Evolutionary conservation across 73 alveolate species (phyloP), one percentile per base, ranked within the genome.

Genomic region (Paramecium biaurelia): DNA sequence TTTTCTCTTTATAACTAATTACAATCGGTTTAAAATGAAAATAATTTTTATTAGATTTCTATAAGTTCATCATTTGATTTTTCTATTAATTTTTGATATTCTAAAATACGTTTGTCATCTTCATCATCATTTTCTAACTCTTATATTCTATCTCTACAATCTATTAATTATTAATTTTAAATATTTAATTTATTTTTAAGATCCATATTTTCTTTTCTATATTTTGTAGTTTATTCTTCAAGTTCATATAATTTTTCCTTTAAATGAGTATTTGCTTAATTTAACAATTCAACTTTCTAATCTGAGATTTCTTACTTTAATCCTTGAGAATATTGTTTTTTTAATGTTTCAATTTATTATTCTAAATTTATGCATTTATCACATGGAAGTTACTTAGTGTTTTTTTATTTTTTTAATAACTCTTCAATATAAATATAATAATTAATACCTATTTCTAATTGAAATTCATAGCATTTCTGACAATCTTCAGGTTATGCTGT

Each of bases 81-180:
- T 30, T 79, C 90, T 1, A 79, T 41, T 10, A 43, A 10, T 43
- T 79, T 45, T 79, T 79, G 28, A 9, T 79, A 79, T 79, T 79
- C 42, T 14, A 67, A 20, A 12, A 72, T 38, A 14, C 86, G 34
- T 20, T 79, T 42, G 26, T 79, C 90, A 24, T 79, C 21, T 47
- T 79, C 90, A 41, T 18, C 42, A 14, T 79, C 76, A 42, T 79
- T 41, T 47, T 79, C 90, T 79, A 79, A 79, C 7, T 79, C 90
- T 24, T 23, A 32, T 10, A 79, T 79, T 47, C 90, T 38, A 18
- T 79, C 70, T 42, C 90, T 38, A 53, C 74, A 30, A 45, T 79
- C 90, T 43, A 43, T 23, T 79, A 79, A 79, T 79, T 79, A 47
- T 24, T 79, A 6, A 45, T 79, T 79, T 47, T 43, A 79, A 43